phyloP scores from a whole-genome alignment of 2,329 filamentous ascomycete genomes.

The Orbilia brochopaga region DNA sequence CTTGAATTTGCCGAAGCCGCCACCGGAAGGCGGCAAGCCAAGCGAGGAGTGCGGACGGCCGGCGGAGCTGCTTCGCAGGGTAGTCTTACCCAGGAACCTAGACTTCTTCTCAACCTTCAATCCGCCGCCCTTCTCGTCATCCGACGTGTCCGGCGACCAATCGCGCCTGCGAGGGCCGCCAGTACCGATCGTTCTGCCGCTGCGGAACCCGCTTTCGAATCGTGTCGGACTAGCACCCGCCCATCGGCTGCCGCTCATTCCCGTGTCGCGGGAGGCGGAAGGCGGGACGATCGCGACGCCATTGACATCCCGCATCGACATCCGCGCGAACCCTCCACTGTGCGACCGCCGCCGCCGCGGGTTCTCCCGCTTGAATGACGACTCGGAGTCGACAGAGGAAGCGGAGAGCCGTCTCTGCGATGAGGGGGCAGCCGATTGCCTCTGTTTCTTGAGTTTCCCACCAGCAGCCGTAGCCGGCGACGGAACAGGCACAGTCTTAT shows the following conservation, averaged over 20 bases:
- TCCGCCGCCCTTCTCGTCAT: conserved; percentile 21
- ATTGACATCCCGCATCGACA: conserved; percentile 39
- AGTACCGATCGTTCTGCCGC: conserved; percentile 33
- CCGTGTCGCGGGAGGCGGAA: conserved; percentile 12
- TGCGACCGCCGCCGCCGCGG: conserved; percentile 30
- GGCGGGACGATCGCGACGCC: conserved; percentile 15
- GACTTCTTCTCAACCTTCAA: conserved; percentile 36
- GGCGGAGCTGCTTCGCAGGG: conserved; percentile 15
- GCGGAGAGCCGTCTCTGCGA: conserved; percentile 24
- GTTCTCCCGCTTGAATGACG: conserved; percentile 43
- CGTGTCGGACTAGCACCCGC: conserved; percentile 11
- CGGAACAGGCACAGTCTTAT: conserved; percentile 5
- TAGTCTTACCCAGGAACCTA: conserved; percentile 38
- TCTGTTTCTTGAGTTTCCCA: conserved; percentile 33
- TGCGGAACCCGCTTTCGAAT: conserved; percentile 44
- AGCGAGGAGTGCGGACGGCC: conserved; percentile 18
- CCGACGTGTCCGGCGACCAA: conserved; percentile 47
- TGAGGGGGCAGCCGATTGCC: conserved; percentile 14
- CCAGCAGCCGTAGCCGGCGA: conserved; percentile 9
- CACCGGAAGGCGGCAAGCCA: conserved; percentile 10
- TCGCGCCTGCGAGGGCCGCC: conserved; percentile 37
- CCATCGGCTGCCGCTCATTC: conserved; percentile 22
- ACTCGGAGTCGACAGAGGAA: conserved; percentile 41
- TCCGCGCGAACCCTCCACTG: conserved; percentile 31
- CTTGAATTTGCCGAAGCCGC: conserved; percentile 21